Conservation (phyloP, 2,329 filamentous ascomycete genomes). For the Alternaria postmessia region DNA sequence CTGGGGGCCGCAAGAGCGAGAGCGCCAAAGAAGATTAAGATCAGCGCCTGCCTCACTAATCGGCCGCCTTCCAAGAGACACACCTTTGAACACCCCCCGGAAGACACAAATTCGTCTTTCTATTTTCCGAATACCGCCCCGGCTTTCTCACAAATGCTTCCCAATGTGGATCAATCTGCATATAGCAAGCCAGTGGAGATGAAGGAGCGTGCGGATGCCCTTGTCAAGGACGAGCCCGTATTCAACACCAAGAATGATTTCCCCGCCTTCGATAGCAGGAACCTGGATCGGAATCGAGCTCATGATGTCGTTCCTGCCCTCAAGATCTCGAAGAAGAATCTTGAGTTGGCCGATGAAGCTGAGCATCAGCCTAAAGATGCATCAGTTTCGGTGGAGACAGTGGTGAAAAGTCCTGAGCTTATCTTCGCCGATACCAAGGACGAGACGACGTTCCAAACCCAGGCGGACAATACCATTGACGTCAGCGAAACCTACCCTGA, state of each 20-base stretch:
- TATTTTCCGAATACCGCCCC: too few species aligned
- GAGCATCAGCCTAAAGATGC: not conserved
- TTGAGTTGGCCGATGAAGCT: not conserved
- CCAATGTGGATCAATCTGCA: too few species aligned
- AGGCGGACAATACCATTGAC: too few species aligned
- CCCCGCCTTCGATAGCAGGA: not conserved
- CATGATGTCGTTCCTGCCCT: not conserved
- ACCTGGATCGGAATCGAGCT: rapidly evolving
- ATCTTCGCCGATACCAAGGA: not conserved
- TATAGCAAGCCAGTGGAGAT: not conserved
- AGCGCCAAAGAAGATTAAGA: not conserved
- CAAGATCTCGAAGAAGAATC: not conserved
- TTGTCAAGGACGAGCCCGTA: not conserved
- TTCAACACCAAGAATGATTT: not conserved
- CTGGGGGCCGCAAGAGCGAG: not conserved
- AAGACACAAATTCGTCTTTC: too few species aligned
- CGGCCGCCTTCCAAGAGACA: too few species aligned
- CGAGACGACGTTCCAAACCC: not conserved
- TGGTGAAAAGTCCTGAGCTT: not conserved
- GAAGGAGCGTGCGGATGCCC: not conserved
- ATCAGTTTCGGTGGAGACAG: not conserved
- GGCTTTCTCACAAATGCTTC: too few species aligned
- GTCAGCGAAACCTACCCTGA: too few species aligned
- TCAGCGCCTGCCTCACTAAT: not conserved
- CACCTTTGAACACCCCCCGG: too few species aligned